phyloP scores from a whole-genome alignment of 2,329 filamentous ascomycete species.

The Calycina marina region DNA sequence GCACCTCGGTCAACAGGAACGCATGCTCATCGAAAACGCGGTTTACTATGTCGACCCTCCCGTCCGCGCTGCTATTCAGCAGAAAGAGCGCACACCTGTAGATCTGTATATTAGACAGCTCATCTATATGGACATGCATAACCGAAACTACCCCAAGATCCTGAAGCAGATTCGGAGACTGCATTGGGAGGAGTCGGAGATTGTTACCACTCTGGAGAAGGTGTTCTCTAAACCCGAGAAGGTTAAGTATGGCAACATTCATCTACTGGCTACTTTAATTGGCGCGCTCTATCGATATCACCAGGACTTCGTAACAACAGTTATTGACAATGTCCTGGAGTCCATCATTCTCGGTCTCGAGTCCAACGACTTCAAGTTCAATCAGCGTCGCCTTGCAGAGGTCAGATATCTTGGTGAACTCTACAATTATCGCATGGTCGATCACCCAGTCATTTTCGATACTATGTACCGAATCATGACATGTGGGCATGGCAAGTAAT shows the following conservation, averaged over 20 bases:
- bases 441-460: conserved; percentile 91
- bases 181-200: conserved; percentile 88
- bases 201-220: conserved; percentile 42
- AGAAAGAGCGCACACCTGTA: conserved; percentile 88
- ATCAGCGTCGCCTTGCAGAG: conserved; percentile 85
- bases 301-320: conserved; percentile 74
- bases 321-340: conserved; percentile 86
- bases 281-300: conserved; percentile 86
- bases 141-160: conserved; percentile 84
- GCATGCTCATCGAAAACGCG: conserved; percentile 96
- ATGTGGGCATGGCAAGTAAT: conserved; percentile 54
- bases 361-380: conserved; percentile 94
- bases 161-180: conserved; percentile 88
- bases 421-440: conserved; percentile 95
- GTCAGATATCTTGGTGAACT: conserved; percentile 93
- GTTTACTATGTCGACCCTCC: conserved; percentile 97
- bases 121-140: conserved; percentile 85
- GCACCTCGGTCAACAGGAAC: conserved; percentile 87
- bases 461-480: conserved; percentile 88
- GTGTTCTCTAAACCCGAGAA: conserved; percentile 94
- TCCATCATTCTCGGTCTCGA: conserved; percentile 79
- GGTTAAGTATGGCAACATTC: conserved; percentile 94
- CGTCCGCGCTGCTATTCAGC: conserved; percentile 81
- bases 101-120: conserved; percentile 88
- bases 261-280: conserved; percentile 79